Base-by-base conservation (phyloP, 2,329 filamentous ascomycete species). In the Claviceps capensis region DNA sequence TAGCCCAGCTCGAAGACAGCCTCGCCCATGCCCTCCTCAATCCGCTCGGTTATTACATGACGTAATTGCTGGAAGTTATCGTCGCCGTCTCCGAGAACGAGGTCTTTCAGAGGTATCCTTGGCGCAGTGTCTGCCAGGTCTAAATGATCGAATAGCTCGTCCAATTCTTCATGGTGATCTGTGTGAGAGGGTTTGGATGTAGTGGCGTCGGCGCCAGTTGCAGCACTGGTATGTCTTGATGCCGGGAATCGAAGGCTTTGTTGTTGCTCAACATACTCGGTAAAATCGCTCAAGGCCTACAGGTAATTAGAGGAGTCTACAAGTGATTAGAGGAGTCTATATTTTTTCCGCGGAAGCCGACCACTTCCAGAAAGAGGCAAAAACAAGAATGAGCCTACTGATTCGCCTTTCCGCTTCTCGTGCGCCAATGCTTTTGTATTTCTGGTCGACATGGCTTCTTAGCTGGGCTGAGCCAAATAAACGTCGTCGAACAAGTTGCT, bases 261-360 rank as follows among this genome's bases (percentile, higher is more conserved):
- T 66, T 97, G 90, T 66, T 89, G 86, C 68, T 97, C 89, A 58
- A 96, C 93, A 63, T 96, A 97, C 63, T 98, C 93, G 67, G 90
- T 89, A 66, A 98, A 98, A 61, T 97, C 93, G 72, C 86, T 93
- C 52, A 98, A 77, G 13, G 91, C 90, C 77, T 59, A 40, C 38
- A 19, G 30, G 30, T 11, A 34, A 56, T 59, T 17, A 56, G 51
- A 51, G 5, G 34, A n/a, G 16, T 16, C 9, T 19, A 3, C 5
- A 2, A n/a, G 30, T 11, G 37, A 56, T 59, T 17, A 56, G 51
- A 51, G 5, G 34, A n/a, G 16, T 16, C 9, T 19, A 3, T 8
- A 2, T 22, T 40, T 44, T 19, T 14, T 30, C 13, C 5, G 5
- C 13, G 2, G 8, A 30, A 38, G 14, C 37, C 8, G 40, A 22